Conservation (phyloP, 1,139 yeast genomes). For the Lodderomyces margitis region DNA sequence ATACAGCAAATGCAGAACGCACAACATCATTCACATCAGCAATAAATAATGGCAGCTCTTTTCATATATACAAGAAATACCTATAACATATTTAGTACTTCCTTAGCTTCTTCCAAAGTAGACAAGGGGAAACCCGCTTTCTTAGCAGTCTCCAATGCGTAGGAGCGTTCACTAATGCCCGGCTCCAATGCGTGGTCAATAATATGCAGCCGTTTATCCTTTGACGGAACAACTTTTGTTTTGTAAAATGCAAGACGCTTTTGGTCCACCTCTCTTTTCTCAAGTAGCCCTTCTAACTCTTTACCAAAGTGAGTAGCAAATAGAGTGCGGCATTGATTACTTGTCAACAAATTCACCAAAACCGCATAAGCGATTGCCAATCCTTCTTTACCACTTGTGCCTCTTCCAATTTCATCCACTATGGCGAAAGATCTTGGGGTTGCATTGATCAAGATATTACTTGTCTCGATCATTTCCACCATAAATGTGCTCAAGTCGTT, state of each 20-base stretch:
- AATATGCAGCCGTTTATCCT: constrained; percentile 19
- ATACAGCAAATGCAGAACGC: constrained; percentile 14
- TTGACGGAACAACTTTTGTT: constrained; percentile 41
- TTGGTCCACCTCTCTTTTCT: constrained; percentile 25
- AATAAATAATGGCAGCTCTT: neutral
- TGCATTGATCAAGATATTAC: constrained; percentile 73
- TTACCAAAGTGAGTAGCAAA: constrained; percentile 94
- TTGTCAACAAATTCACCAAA: constrained; percentile 52
- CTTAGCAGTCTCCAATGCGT: constrained; percentile 82
- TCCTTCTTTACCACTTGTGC: constrained; percentile 90
- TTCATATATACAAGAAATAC: constrained; percentile 8
- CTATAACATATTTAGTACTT: constrained; percentile 27
- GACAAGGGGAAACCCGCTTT: constrained; percentile 77
- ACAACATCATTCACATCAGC: constrained; percentile 9
- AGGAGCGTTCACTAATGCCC: constrained; percentile 77
- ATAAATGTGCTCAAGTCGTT: constrained; percentile 89
- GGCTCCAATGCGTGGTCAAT: constrained; percentile 65
- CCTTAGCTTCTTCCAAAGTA: constrained; percentile 53
- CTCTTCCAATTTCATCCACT: constrained; percentile 95
- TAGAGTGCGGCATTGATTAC: constrained; percentile 68
- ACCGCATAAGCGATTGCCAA: constrained; percentile 87
- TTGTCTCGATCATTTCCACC: constrained; percentile 98
- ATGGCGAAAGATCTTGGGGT: constrained; percentile 78
- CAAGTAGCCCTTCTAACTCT: constrained; percentile 47
- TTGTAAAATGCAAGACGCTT: constrained; percentile 45